phyloP scores from a whole-genome alignment of 1,284 basidiomycete species.

The Hemileia vastatrix region DNA sequence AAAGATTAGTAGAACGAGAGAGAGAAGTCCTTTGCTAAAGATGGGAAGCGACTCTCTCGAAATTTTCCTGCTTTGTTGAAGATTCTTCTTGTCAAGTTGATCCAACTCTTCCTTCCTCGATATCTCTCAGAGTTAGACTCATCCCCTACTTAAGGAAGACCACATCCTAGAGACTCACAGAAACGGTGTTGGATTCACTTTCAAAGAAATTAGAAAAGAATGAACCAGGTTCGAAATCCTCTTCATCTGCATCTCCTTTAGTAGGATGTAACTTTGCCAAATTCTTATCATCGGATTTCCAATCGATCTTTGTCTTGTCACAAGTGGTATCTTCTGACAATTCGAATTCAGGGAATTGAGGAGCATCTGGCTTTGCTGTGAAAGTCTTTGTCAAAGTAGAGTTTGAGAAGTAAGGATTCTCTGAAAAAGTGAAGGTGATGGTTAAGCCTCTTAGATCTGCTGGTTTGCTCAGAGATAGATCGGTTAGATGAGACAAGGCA shows the following conservation, averaged over 20 bases:
- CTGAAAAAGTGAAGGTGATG: conserved; percentile 37
- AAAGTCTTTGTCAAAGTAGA: conserved; percentile 38
- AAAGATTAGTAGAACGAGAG: too few relatives aligned
- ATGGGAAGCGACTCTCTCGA: too few relatives aligned
- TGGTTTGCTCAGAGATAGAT: too few relatives aligned
- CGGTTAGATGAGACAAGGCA: conserved; percentile 34
- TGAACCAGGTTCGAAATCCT: conserved; percentile 61
- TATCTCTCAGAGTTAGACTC: too few relatives aligned
- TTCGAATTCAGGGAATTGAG: conserved; percentile 31
- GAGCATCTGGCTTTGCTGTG: conserved; percentile 26
- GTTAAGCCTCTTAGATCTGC: conserved; percentile 37
- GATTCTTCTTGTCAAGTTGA: too few relatives aligned
- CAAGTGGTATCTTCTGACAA: conserved; percentile 36
- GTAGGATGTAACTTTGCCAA: conserved; percentile 67
- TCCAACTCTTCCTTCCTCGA: too few relatives aligned
- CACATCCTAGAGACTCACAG: too few relatives aligned
- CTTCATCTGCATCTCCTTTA: conserved; percentile 44
- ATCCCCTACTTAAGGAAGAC: too few relatives aligned
- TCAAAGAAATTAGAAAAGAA: conserved; percentile 81
- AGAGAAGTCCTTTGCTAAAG: too few relatives aligned
- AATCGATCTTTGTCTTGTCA: conserved; percentile 60
- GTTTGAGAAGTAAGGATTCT: conserved; percentile 37
- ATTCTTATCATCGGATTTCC: conserved; percentile 68
- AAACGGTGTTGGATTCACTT: too few relatives aligned
- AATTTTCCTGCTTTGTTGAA: too few relatives aligned